Evolutionary conservation across 352 stramenopile species (phyloP).

Genomic region (Pythium volutum): DNA sequence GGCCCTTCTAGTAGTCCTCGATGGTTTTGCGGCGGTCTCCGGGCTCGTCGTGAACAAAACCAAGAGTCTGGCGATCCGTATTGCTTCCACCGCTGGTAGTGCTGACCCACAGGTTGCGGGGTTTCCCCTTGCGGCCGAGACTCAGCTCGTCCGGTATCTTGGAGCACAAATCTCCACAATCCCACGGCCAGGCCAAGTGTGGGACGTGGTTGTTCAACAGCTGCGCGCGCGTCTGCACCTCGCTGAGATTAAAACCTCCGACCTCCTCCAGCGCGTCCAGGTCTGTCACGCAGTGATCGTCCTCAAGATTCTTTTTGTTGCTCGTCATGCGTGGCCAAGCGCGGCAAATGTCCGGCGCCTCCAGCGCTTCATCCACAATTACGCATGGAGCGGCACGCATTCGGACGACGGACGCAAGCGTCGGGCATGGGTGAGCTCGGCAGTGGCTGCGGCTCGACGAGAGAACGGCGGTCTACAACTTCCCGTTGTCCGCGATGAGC

Average conservation of each 20-base stretch:
- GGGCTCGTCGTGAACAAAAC: not conserved
- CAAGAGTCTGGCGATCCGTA: not conserved
- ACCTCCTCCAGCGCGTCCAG: conserved; percentile 6
- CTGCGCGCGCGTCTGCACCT: not conserved
- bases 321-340: not conserved
- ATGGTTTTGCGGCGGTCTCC: not conserved
- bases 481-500: not conserved
- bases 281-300: conserved; percentile 8
- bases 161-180: not conserved
- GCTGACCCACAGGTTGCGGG: not conserved
- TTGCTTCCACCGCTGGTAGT: not conserved
- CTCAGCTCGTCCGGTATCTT: conserved; percentile 1
- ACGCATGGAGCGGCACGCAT: not conserved
- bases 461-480: not conserved
- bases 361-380: not conserved
- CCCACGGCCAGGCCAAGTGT: not conserved
- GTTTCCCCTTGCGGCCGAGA: not conserved
- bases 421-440: not conserved
- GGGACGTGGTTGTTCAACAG: conserved; percentile 3
- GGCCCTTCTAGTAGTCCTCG: not conserved
- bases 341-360: not conserved
- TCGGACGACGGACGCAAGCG: not conserved
- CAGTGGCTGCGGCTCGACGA: not conserved
- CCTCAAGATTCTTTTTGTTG: conserved; percentile 7
- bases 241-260: conserved; percentile 1